Conservation (phyloP, 2,329 filamentous ascomycete species). For the Nothophaeocryptopus gaeumannii region DNA sequence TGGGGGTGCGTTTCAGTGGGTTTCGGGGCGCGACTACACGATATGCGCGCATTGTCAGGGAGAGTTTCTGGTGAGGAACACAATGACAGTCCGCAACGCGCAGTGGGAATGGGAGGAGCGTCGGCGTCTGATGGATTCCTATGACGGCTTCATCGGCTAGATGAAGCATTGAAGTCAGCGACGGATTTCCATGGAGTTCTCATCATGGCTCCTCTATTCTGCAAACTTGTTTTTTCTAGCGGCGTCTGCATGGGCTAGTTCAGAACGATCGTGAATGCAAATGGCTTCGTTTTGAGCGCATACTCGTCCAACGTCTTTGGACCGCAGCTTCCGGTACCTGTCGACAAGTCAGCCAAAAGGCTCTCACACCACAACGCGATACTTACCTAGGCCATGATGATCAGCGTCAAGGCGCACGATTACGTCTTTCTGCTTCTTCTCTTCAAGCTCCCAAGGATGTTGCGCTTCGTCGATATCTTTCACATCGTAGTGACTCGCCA, state of each 20-base stretch:
- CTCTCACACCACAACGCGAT: neutral
- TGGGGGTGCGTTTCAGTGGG: too few species aligned
- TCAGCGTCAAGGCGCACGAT: slow-evolving; percentile 59
- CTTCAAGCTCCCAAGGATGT: slow-evolving; percentile 62
- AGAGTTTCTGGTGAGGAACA: too few species aligned
- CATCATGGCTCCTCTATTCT: too few species aligned
- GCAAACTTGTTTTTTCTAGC: too few species aligned
- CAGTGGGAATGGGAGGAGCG: too few species aligned
- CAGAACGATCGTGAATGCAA: slow-evolving; percentile 36
- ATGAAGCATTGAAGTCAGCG: too few species aligned
- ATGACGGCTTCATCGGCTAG: too few species aligned
- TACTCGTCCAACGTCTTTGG: slow-evolving; percentile 49
- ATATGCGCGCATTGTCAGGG: too few species aligned
- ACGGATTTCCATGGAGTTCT: too few species aligned
- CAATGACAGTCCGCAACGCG: too few species aligned
- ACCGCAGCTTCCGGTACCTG: slow-evolving; percentile 57
- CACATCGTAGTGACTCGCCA: slow-evolving; percentile 54
- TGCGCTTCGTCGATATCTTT: slow-evolving; percentile 55
- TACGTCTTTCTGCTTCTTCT: slow-evolving; percentile 47
- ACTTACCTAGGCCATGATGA: slow-evolving; percentile 58
- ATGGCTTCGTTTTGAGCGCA: slow-evolving; percentile 36
- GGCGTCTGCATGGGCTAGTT: neutral
- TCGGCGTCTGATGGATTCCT: too few species aligned
- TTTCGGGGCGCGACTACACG: too few species aligned
- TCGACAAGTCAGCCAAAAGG: neutral